phyloP scores from a whole-genome alignment of 2,329 filamentous ascomycete species.

The Hymenoscyphus fraxineus region DNA sequence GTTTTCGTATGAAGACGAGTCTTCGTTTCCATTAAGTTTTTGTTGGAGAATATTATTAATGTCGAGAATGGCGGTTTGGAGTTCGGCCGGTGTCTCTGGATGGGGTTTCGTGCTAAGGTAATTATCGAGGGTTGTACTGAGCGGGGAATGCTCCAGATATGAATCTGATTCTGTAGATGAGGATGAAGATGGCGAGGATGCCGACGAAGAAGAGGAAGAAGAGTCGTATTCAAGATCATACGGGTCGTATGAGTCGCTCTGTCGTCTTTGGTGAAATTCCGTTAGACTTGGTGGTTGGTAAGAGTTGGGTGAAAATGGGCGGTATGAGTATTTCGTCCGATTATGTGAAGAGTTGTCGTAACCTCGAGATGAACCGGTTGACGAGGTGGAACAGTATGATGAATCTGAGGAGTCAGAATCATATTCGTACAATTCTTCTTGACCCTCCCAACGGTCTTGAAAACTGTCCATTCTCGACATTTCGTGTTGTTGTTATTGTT shows the following conservation, averaged over 20 bases:
- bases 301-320: constrained; percentile 1
- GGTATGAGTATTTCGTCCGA: constrained; percentile 1
- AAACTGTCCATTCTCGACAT: constrained; percentile 3
- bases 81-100: background rate
- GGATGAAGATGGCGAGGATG: background rate
- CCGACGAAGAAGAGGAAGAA: background rate
- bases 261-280: background rate
- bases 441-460: constrained; percentile 1
- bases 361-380: background rate
- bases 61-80: constrained; percentile 3
- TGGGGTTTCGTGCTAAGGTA: background rate
- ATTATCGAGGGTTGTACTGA: background rate
- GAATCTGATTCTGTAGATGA: background rate
- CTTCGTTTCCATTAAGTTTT: background rate
- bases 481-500: background rate
- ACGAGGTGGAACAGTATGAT: background rate
- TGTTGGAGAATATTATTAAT: constrained; percentile 1
- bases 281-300: background rate
- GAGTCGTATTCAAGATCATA: constrained; percentile 9
- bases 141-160: background rate
- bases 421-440: background rate
- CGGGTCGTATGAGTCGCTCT: background rate
- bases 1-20: background rate
- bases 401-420: constrained; percentile 4
- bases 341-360: background rate